Percentiles rank a stretch among this genome's conserved stretches.
phyloP scores from a whole-genome alignment of 306 rosid species.

The Cucumis hystrix region DNA sequence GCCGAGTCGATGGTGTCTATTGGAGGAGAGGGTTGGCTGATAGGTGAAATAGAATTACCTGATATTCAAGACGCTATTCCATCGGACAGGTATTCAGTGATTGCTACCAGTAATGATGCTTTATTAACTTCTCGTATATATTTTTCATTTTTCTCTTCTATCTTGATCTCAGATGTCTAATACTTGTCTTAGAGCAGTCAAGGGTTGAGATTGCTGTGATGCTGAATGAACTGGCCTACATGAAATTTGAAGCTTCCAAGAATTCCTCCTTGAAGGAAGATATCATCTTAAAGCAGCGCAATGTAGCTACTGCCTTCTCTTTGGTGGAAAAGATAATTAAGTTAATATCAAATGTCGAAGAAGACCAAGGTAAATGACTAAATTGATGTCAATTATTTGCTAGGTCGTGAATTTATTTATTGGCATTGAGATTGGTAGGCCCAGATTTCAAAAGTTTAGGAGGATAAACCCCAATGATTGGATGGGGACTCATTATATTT shows the following conservation, averaged over 20 bases:
- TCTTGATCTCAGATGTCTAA: conserved; percentile 48
- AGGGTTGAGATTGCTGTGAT: conserved; percentile 92
- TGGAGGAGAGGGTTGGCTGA: conserved; percentile 61
- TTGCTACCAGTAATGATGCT: neutral
- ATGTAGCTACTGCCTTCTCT: conserved; percentile 68
- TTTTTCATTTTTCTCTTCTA: neutral
- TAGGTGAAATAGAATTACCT: conserved; percentile 32
- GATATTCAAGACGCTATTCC: conserved; percentile 39
- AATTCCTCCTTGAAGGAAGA: conserved; percentile 39
- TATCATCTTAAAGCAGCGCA: conserved; percentile 40
- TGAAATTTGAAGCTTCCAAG: conserved; percentile 70
- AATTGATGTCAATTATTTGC: neutral
- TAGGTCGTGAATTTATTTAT: neutral
- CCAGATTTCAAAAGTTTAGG: neutral
- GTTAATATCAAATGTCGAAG: conserved; percentile 43
- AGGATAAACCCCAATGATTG: too few relatives aligned
- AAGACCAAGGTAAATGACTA: conserved; percentile 44
- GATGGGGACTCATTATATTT: neutral
- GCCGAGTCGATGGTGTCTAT: conserved; percentile 67
- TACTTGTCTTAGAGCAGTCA: conserved; percentile 87
- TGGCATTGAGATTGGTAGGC: neutral
- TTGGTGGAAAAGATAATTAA: conserved; percentile 80
- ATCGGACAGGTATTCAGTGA: conserved; percentile 44
- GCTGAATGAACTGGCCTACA: conserved; percentile 75
- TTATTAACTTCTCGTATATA: neutral